phyloP scores from a whole-genome alignment of 176 grass and related monocot species.

The Neostapfia colusana region DNA sequence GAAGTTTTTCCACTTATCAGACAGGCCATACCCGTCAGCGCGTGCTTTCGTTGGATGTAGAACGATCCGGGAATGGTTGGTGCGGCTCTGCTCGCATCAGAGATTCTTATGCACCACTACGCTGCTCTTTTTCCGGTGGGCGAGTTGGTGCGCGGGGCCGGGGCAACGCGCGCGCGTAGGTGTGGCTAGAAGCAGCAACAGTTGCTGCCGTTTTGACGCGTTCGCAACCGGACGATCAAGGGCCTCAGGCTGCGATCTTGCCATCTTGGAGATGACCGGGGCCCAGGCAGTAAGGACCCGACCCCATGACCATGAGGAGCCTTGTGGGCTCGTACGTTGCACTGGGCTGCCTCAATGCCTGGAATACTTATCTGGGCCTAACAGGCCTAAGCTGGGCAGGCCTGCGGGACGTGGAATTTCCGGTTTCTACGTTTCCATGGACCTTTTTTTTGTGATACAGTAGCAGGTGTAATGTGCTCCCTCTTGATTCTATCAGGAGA shows the following conservation, averaged over 20 bases:
- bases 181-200: not conserved
- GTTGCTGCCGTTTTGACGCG: not conserved
- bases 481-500: not conserved
- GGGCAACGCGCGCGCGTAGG: not conserved
- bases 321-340: too few species aligned
- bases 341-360: not conserved
- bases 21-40: not conserved
- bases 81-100: not conserved
- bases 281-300: not conserved
- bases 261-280: not conserved
- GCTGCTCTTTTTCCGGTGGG: not conserved
- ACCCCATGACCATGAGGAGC: too few species aligned
- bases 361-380: not conserved
- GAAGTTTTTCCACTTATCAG: conserved; percentile 10
- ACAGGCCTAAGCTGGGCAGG: too few species aligned
- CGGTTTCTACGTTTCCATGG: not conserved
- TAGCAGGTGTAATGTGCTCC: not conserved
- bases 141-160: not conserved
- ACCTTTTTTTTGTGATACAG: not conserved
- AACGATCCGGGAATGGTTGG: not conserved
- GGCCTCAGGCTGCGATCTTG: not conserved
- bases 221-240: not conserved
- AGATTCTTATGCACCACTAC: conserved; percentile 26
- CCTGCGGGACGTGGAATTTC: too few species aligned
- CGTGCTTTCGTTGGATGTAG: too few species aligned